Conservation (phyloP, 1,139 yeast species). For the Arxiozyma slooffiae region DNA sequence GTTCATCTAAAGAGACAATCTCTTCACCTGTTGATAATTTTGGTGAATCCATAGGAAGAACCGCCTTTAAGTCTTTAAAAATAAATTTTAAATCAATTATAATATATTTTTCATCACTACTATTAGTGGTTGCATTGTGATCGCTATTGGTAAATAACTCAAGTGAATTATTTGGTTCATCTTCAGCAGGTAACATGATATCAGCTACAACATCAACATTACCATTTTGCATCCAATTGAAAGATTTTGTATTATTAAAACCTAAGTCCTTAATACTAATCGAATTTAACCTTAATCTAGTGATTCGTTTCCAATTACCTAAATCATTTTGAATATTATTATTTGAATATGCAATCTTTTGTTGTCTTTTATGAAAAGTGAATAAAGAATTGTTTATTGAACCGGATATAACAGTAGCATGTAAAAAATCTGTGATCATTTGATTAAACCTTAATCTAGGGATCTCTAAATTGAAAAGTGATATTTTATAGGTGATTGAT, state of each 20-base stretch:
- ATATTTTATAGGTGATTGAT: conserved; percentile 36
- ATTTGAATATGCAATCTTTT: conserved; percentile 35
- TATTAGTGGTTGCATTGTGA: not conserved
- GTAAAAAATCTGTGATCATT: conserved; percentile 54
- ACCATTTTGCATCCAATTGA: conserved; percentile 65
- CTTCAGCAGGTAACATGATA: conserved; percentile 51
- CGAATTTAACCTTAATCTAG: conserved; percentile 56
- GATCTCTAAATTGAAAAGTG: conserved; percentile 56
- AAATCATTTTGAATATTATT: conserved; percentile 32
- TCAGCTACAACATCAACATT: conserved; percentile 63
- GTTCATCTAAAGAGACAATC: conserved; percentile 48
- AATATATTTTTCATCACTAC: conserved; percentile 39
- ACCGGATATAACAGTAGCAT: conserved; percentile 62
- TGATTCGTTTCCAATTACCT: conserved; percentile 42
- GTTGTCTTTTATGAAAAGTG: conserved; percentile 57
- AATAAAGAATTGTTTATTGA: conserved; percentile 65
- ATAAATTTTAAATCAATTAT: conserved; percentile 56
- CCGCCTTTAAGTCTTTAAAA: conserved; percentile 52
- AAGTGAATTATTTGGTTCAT: conserved; percentile 21
- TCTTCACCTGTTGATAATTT: conserved; percentile 44
- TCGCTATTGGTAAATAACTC: not conserved
- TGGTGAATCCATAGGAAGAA: conserved; percentile 46
- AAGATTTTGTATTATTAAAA: conserved; percentile 26
- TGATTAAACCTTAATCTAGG: conserved; percentile 51
- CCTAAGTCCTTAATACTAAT: conserved; percentile 42